Conservation (phyloP, 345 rosid genomes). For the Populus euphratica region DNA sequence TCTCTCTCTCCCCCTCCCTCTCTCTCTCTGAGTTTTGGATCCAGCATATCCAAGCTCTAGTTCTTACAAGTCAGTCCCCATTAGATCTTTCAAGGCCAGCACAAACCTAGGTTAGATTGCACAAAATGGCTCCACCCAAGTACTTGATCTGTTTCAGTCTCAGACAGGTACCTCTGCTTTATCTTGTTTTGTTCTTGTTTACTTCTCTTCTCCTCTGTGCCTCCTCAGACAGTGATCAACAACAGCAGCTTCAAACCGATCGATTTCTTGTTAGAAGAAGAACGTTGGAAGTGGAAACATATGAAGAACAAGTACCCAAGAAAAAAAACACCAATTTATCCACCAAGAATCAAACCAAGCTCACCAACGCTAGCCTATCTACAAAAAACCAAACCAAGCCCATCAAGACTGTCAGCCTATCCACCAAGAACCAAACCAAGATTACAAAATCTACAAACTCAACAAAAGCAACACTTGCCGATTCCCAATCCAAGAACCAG, state of each 20-base stretch:
- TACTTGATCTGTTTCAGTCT: constrained; percentile 36
- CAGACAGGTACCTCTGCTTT: constrained; percentile 39
- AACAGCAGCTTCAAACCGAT: constrained; percentile 25
- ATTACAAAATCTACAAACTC: constrained; percentile 43
- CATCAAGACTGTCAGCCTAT: constrained; percentile 17
- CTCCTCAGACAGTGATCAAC: constrained; percentile 28
- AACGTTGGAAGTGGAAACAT: constrained; percentile 35
- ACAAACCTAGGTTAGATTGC: neutral
- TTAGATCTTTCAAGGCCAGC: constrained; percentile 27
- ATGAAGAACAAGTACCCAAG: constrained; percentile 27
- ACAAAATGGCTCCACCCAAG: constrained; percentile 40
- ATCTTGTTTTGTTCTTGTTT: constrained; percentile 35
- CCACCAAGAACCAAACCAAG: constrained; percentile 55
- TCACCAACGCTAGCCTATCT: constrained; percentile 22
- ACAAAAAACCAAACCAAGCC: constrained; percentile 49
- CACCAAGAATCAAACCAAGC: constrained; percentile 54
- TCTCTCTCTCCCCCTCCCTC: neutral
- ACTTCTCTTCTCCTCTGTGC: constrained; percentile 27
- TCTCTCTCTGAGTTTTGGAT: constrained; percentile 19
- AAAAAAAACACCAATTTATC: constrained; percentile 35
- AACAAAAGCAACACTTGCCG: constrained; percentile 28
- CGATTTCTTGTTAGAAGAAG: constrained; percentile 35
- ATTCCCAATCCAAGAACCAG: neutral
- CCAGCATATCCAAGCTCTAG: constrained; percentile 18
- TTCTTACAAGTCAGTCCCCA: constrained; percentile 15